phyloP scores from a whole-genome alignment of 1,284 basidiomycete genomes.

The Microbotryum silenes-acaulis region DNA sequence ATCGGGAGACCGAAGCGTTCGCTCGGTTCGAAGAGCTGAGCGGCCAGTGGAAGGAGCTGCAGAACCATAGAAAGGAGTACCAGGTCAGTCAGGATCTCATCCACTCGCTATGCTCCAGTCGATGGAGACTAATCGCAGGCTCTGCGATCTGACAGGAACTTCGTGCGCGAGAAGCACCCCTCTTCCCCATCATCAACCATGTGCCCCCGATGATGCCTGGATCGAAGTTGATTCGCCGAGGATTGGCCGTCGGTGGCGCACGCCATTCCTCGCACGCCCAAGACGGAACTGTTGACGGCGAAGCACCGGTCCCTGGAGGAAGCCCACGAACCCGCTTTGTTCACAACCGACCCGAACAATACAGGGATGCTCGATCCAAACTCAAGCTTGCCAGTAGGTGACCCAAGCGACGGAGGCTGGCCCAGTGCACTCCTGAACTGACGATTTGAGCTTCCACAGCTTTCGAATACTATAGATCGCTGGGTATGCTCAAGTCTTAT shows the following conservation, averaged over 20 bases:
- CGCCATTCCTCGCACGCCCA: not conserved
- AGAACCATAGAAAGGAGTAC: conserved; percentile 27
- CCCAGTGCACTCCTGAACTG: not conserved
- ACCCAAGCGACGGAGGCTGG: not conserved
- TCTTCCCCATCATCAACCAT: conserved; percentile 15
- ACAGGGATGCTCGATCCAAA: conserved; percentile 22
- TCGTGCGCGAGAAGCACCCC: conserved; percentile 5
- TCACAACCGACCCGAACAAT: conserved; percentile 25
- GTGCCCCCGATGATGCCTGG: conserved; percentile 22
- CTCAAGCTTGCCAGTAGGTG: conserved; percentile 29
- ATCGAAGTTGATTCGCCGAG: conserved; percentile 20
- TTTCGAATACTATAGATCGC: conserved; percentile 29
- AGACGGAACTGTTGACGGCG: not conserved
- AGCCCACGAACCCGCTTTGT: not conserved
- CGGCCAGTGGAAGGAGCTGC: conserved; percentile 27
- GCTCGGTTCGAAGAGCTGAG: conserved; percentile 21
- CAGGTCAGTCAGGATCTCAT: not conserved
- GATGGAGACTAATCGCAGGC: not conserved
- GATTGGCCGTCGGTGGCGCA: conserved; percentile 4
- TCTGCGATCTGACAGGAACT: conserved; percentile 3
- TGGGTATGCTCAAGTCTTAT: conserved; percentile 32
- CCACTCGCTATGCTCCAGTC: not conserved
- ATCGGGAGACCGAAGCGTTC: conserved; percentile 20
- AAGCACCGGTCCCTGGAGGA: not conserved
- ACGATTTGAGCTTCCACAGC: conserved; percentile 6